Evolutionary conservation across 495 filamentous ascomycete genomes (phyloP).

Genomic region (Aspergillus incahuasiensis): DNA sequence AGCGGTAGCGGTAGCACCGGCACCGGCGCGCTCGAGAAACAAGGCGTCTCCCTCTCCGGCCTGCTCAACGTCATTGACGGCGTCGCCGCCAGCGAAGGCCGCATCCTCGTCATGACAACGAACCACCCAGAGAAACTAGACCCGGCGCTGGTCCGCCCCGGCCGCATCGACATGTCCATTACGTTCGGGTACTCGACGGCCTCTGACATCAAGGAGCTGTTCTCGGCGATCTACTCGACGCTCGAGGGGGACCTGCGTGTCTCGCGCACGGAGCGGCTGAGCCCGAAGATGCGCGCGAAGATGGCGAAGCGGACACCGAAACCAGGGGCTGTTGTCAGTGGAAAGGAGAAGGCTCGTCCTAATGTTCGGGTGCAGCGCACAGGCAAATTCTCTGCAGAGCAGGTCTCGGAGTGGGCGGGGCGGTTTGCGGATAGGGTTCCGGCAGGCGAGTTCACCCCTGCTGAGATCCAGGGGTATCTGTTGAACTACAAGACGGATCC

Average conservation of each 20-base stretch:
- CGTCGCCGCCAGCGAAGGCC: conserved; percentile 70
- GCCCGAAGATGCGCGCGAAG: background rate
- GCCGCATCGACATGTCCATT: conserved; percentile 72
- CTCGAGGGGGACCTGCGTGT: conserved; percentile 25
- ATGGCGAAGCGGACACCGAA: background rate
- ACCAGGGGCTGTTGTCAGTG: too few relatives aligned
- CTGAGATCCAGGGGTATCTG: conserved; percentile 74
- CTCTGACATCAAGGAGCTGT: conserved; percentile 61
- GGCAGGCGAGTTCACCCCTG: conserved; percentile 60
- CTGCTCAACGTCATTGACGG: conserved; percentile 79
- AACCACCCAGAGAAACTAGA: conserved; percentile 76
- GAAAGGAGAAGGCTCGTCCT: too few relatives aligned
- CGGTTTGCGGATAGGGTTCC: conserved; percentile 62
- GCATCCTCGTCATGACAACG: conserved; percentile 81
- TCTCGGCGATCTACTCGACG: conserved; percentile 62
- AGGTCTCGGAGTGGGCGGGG: conserved; percentile 40
- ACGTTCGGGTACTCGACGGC: conserved; percentile 61
- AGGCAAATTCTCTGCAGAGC: conserved; percentile 13
- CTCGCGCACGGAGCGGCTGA: background rate
- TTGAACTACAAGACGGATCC: conserved; percentile 64
- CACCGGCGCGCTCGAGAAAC: conserved; percentile 10
- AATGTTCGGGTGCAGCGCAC: too few relatives aligned
- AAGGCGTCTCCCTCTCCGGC: conserved; percentile 60
- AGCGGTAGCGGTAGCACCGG: background rate
- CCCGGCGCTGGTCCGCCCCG: conserved; percentile 68